phyloP scores from a whole-genome alignment of 164 flowering plant genomes.

The Warburgia ugandensis region DNA sequence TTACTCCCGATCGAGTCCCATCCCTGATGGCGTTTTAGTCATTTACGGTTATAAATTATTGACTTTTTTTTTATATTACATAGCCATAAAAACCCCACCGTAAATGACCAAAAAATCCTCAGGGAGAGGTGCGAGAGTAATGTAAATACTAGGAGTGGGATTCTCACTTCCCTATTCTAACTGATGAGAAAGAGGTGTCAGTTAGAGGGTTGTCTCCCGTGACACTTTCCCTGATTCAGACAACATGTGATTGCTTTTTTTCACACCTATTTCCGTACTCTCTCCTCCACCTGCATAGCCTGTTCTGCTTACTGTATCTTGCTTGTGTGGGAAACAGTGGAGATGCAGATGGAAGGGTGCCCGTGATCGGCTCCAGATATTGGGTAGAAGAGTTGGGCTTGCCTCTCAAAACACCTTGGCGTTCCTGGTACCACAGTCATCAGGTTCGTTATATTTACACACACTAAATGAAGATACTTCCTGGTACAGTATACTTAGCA shows the following conservation, averaged over 20 bases:
- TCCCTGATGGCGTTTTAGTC: too few relatives aligned
- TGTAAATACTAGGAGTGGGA: too few relatives aligned
- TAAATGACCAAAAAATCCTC: too few relatives aligned
- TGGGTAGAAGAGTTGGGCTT: constrained; percentile 43
- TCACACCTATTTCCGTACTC: neutral
- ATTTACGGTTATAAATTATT: too few relatives aligned
- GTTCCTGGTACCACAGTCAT: constrained; percentile 46
- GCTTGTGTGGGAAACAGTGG: constrained; percentile 26
- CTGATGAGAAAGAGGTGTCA: too few relatives aligned
- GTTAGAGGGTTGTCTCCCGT: too few relatives aligned
- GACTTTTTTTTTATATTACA: too few relatives aligned
- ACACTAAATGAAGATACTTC: neutral
- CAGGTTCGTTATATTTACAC: constrained; percentile 29
- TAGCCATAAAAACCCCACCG: too few relatives aligned
- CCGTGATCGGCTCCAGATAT: constrained; percentile 47
- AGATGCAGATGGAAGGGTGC: constrained; percentile 60
- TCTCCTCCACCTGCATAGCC: neutral
- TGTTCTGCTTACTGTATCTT: neutral
- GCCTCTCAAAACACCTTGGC: constrained; percentile 40
- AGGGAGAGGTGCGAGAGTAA: too few relatives aligned
- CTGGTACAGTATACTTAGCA: neutral
- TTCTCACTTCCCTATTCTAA: too few relatives aligned
- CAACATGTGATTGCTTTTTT: neutral
- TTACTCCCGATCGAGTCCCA: too few relatives aligned
- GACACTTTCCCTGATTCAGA: too few relatives aligned